These are phyloP conservation scores for Globisporangium acanthophoron DNA, from an alignment of 352 stramenopile genomes.

Conservation along the genomic window DNA sequence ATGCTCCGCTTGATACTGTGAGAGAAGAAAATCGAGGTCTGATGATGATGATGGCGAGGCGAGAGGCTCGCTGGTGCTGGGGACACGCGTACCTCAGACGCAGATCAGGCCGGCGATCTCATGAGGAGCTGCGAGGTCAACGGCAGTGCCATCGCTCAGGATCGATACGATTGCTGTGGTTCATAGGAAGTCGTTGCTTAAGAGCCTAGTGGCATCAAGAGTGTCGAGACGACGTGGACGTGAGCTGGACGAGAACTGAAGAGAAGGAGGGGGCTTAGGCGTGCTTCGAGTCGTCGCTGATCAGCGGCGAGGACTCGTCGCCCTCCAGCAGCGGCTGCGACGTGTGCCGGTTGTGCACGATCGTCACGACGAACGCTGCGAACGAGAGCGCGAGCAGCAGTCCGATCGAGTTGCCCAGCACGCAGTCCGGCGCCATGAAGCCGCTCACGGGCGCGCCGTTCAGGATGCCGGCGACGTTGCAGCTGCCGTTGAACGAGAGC, in stretches of 20 bases:
- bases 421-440: conserved; percentile 67
- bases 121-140: too few species aligned
- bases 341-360: conserved; percentile 48
- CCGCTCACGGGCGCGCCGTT: conserved; percentile 59
- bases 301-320: conserved; percentile 42
- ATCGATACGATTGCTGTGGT: too few species aligned
- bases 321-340: conserved; percentile 4
- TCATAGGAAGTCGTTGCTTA: too few species aligned
- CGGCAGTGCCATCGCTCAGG: too few species aligned
- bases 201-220: too few species aligned
- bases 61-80: background rate
- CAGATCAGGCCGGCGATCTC: too few species aligned
- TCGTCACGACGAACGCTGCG: conserved; percentile 31
- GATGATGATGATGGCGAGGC: too few species aligned
- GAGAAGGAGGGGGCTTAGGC: too few species aligned
- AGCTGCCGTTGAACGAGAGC: conserved; percentile 80
- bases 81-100: background rate
- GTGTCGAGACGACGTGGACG: too few species aligned
- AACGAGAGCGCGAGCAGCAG: conserved; percentile 53
- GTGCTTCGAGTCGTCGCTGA: conserved; percentile 10
- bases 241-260: too few species aligned
- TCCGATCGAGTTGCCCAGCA: conserved; percentile 69
- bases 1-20: too few species aligned
- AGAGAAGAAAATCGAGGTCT: too few species aligned
- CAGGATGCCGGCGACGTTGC: conserved; percentile 67